Percentiles rank a stretch among this genome's conserved stretches.
Evolutionary conservation across 2,329 filamentous ascomycete species (phyloP).

Genomic region (Aspergillus ibericus): DNA sequence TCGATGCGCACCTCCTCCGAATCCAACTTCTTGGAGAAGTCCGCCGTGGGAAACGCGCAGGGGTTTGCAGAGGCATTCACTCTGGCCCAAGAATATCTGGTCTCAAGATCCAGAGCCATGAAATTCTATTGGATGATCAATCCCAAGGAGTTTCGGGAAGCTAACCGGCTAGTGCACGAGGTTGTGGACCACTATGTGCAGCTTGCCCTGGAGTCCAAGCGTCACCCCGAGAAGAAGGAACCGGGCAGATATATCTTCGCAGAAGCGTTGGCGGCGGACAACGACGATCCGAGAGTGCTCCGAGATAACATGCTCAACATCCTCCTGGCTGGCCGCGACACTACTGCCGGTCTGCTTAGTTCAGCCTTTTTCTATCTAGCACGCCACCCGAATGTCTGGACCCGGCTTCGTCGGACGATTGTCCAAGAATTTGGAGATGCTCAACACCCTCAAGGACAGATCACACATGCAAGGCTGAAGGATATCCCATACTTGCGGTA

Average conservation of each 20-base stretch:
- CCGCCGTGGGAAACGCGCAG: slow-evolving; percentile 32
- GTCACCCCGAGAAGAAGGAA: slow-evolving; percentile 17
- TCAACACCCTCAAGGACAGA: slow-evolving; percentile 33
- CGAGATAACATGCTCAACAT: slow-evolving; percentile 53
- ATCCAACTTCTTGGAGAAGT: slow-evolving; percentile 53
- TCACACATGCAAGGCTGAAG: slow-evolving; percentile 47
- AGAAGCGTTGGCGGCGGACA: slow-evolving; percentile 49
- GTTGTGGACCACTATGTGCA: slow-evolving; percentile 53
- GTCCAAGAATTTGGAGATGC: slow-evolving; percentile 46
- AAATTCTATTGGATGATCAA: slow-evolving; percentile 42
- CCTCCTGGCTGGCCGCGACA: slow-evolving; percentile 54
- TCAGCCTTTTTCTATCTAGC: slow-evolving; percentile 51
- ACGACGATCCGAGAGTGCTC: slow-evolving; percentile 47
- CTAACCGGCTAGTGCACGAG: slow-evolving; percentile 45
- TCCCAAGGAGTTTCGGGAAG: slow-evolving; percentile 41
- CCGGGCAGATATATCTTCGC: slow-evolving; percentile 51
- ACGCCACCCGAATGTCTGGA: slow-evolving; percentile 38
- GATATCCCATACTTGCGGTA: slow-evolving; percentile 42
- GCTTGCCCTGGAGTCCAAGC: slow-evolving; percentile 40
- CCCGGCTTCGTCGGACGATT: slow-evolving; percentile 37
- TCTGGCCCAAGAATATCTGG: slow-evolving; percentile 33
- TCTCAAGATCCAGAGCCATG: slow-evolving; percentile 29
- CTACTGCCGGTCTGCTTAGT: slow-evolving; percentile 49
- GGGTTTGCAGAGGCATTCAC: slow-evolving; percentile 42
- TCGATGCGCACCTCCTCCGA: slow-evolving; percentile 44